Base-by-base conservation (phyloP, 805 yeast genomes). In the Dipodascus albidus region DNA sequence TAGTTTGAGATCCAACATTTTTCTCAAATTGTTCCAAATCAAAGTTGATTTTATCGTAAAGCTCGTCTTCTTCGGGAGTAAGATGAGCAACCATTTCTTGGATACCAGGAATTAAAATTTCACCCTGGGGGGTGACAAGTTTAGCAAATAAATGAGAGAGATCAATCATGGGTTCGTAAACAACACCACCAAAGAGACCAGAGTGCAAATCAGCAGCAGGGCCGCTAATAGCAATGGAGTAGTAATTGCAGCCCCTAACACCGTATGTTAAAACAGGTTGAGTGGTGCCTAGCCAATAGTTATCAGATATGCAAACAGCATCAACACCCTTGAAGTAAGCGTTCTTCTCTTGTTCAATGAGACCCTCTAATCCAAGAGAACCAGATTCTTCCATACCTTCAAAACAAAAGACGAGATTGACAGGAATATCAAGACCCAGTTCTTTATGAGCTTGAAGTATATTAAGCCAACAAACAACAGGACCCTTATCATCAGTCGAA, bases 311-410 rank as follows among this genome's bases (percentile, higher is more conserved):
- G 68, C 97, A 89, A 52, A 90, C 96, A 38, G 96, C 89, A 67
- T 91, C 95, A 50, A 90, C 95, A 47, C 80, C 83, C 68, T 85
- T 82, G 76, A 93, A 93, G 70, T 88, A 93, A 42, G 70, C 68
- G 52, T 77, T 69, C 53, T 95, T 90, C 73, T 93, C 98, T 47
- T 74, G 70, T 51, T 82, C 83, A 64, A 93, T 85, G 63, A 93
- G 78, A 35, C 74, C 81, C 61, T 91, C 99, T 59, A 93, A 78
- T 35, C 98, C 98, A 51, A 87, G 70, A 33, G 96, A 88, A 22
- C 99, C 99, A 58, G 90, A 82, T 73, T 93, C 99, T 73, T 93
- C 99, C 99, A 93, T 93, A 57, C 99, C 98, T 73, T 93, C 99
- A 64, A 93, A 93, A 70, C 96, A 88, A 67, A 86, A 84, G 50